Evolutionary conservation across 2,329 filamentous ascomycete species (phyloP).

Genomic region (Helicocarpus griseus): DNA sequence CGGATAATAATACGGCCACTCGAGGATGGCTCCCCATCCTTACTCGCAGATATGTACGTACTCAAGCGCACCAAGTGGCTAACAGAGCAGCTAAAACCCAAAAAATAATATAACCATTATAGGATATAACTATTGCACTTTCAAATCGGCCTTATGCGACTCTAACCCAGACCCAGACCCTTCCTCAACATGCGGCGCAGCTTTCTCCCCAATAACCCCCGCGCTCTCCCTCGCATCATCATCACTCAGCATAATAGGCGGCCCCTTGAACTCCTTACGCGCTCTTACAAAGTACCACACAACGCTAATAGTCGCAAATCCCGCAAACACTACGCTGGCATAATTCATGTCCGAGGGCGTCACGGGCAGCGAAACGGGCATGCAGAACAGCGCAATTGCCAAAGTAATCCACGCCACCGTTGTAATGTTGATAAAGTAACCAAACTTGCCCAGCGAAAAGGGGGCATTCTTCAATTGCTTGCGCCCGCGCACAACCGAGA

Average conservation of each 20-base stretch:
- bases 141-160: conserved; percentile 12
- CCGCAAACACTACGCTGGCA: conserved; percentile 55
- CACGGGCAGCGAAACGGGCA: conserved; percentile 56
- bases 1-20: too few relatives aligned
- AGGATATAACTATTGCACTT: not conserved
- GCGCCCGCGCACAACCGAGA: conserved; percentile 59
- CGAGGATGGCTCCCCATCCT: too few relatives aligned
- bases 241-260: conserved; percentile 30
- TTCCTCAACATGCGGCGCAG: conserved; percentile 25
- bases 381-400: conserved; percentile 64
- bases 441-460: conserved; percentile 60
- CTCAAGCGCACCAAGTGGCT: too few relatives aligned
- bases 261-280: conserved; percentile 55
- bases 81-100: not conserved
- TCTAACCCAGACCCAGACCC: conserved; percentile 5
- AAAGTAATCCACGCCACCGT: conserved; percentile 63
- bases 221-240: conserved; percentile 16
- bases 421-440: conserved; percentile 56
- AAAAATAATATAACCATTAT: not conserved
- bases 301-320: conserved; percentile 50
- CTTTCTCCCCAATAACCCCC: conserved; percentile 22
- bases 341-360: conserved; percentile 54
- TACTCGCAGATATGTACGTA: too few relatives aligned
- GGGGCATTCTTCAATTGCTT: conserved; percentile 54
- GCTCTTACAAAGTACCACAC: conserved; percentile 56